A percentile compares a stretch with the other conserved stretches of the same genome.
These are phyloP conservation scores for Entomortierella lignicola DNA, from an alignment of 192 early-diverging fungal species.

Conservation along the genomic window DNA sequence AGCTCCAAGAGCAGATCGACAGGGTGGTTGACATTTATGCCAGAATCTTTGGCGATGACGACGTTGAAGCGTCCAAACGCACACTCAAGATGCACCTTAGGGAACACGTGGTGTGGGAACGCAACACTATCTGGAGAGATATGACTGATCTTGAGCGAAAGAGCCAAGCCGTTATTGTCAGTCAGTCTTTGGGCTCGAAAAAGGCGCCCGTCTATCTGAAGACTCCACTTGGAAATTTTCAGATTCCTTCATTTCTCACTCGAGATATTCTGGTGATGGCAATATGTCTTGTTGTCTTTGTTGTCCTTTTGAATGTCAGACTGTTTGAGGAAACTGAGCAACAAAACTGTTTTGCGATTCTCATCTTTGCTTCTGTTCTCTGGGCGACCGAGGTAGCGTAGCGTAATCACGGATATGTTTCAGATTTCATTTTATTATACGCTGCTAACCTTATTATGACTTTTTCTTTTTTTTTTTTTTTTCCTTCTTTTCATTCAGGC, in stretches of 20 bases:
- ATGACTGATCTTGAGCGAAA: slow-evolving; percentile 91
- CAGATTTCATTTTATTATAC: too few species aligned
- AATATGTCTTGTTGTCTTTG: slow-evolving; percentile 70
- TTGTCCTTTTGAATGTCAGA: slow-evolving; percentile 62
- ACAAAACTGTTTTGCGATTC: slow-evolving; percentile 90
- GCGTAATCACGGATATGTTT: neutral
- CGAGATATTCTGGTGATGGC: slow-evolving; percentile 52
- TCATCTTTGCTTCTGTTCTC: slow-evolving; percentile 87
- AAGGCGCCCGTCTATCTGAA: slow-evolving; percentile 30
- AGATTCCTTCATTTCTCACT: slow-evolving; percentile 59
- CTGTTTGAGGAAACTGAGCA: slow-evolving; percentile 81
- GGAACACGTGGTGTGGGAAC: slow-evolving; percentile 93
- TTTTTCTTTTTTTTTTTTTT: neutral
- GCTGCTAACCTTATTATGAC: too few species aligned
- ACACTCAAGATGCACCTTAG: slow-evolving; percentile 85
- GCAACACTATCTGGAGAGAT: slow-evolving; percentile 97
- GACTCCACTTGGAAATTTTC: slow-evolving; percentile 64
- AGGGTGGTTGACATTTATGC: slow-evolving; percentile 73
- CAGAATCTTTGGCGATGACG: slow-evolving; percentile 65
- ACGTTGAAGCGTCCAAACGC: slow-evolving; percentile 69
- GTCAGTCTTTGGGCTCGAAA: slow-evolving; percentile 20
- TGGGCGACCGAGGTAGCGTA: slow-evolving; percentile 90
- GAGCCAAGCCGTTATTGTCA: slow-evolving; percentile 73
- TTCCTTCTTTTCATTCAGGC: slow-evolving; percentile 54
- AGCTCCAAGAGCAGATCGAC: slow-evolving; percentile 74